Base-by-base conservation (phyloP, 179 eudicot species). In the Vitellaria paradoxa region DNA sequence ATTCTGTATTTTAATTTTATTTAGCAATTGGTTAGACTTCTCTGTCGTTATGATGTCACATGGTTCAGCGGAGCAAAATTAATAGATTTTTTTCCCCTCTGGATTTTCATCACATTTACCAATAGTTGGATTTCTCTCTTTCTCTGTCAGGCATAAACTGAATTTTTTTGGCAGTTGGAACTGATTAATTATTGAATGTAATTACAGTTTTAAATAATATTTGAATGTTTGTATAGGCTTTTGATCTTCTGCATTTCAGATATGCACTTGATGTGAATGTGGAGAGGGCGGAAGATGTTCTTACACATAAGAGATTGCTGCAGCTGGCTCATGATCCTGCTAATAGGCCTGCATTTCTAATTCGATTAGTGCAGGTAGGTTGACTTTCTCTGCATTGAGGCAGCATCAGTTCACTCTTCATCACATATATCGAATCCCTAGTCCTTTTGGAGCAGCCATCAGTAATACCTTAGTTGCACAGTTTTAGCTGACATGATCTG, bases 211-310 rank as follows among this genome's bases (percentile, higher is more conserved):
- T 56, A 14, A 1, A 30, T 30, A 30, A 30, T 69, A 46, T 61
- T 53, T 68, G 52, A 60, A 40, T 68, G 37, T 45, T 76, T 56
- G 8, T 68, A 17, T 37, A 13, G 68, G 20, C 26, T 62, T 61
- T 72, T 61, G 55, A 40, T 78, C 68, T 81, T 24, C 53, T 76
- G 79, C 37, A 61, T 47, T 87, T 85, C 74, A 94, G 98, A 81
- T 94, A 94, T 80, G 99, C 98, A 45, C 85, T 94, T 85, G 99
- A 96, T 86, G 99, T 94, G 77, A 96, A 94, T 81, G 98, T 89
- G 78, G 99, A 94, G 80, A 91, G 98, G 84, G 99, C 98, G 21
- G 98, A 96, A 78, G 99, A 94, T 79, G 99, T 96, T 49, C 90
- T 96, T 14, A 87, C 84, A 69, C 99, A 96, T 78, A 96, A 87